Evolutionary conservation across 1,139 yeast genomes (phyloP).

Genomic region (Trichomonascaceae sp.): DNA sequence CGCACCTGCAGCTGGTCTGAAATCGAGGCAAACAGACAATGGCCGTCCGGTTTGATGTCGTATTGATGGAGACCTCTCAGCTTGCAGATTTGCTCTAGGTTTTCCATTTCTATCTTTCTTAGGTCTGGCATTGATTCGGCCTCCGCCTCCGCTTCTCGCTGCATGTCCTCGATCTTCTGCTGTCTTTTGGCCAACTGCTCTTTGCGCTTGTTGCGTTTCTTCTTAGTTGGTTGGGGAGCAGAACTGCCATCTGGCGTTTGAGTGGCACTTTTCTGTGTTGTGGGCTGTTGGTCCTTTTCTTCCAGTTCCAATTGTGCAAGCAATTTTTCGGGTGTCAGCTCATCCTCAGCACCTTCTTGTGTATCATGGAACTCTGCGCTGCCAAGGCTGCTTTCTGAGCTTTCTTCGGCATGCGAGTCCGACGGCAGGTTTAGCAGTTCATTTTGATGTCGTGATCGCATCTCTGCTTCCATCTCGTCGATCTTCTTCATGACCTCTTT

Average conservation of each 20-base stretch:
- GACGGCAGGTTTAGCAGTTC: slow-evolving; percentile 5
- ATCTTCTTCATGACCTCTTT: slow-evolving; percentile 41
- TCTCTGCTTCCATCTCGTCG: slow-evolving; percentile 41
- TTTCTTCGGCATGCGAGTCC: neutral
- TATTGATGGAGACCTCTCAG: slow-evolving; percentile 37
- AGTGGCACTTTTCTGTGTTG: slow-evolving; percentile 6
- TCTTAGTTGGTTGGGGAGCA: slow-evolving; percentile 15
- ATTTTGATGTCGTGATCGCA: slow-evolving; percentile 36
- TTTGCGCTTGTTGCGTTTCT: slow-evolving; percentile 66
- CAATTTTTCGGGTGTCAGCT: slow-evolving; percentile 51
- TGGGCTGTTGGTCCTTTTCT: slow-evolving; percentile 11
- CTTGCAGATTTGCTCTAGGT: slow-evolving; percentile 41
- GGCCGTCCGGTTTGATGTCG: slow-evolving; percentile 76
- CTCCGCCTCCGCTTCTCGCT: slow-evolving; percentile 59
- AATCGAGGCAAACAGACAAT: slow-evolving; percentile 80
- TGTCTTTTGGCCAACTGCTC: slow-evolving; percentile 68
- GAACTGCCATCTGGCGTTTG: neutral
- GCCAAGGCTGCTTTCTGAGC: neutral
- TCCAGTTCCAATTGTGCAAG: slow-evolving; percentile 41
- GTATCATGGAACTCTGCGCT: slow-evolving; percentile 6
- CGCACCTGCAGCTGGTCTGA: slow-evolving; percentile 58
- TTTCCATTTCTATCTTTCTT: slow-evolving; percentile 56
- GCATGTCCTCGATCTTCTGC: slow-evolving; percentile 50
- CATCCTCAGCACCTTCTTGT: slow-evolving; percentile 17
- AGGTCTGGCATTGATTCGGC: slow-evolving; percentile 55